Percentiles rank a stretch among this genome's conserved stretches.
Conservation (phyloP, 192 early-diverging fungal species). For the Spizellomyces punctatus region DNA sequence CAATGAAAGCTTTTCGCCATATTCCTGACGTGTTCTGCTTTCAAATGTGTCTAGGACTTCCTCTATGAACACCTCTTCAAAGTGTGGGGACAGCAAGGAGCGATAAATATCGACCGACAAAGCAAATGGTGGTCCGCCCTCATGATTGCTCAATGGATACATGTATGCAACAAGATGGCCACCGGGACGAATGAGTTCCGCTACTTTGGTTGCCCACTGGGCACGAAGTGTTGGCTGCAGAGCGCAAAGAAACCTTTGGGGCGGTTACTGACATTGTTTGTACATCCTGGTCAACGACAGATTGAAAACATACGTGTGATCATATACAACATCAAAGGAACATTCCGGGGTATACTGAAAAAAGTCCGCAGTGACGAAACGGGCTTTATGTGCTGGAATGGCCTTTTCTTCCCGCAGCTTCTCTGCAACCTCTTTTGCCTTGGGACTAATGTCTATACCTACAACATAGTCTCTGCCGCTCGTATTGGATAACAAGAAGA, state of each 20-base stretch:
- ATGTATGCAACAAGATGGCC: constrained; percentile 76
- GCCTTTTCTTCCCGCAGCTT: constrained; percentile 46
- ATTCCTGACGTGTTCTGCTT: not conserved
- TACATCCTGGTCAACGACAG: not conserved
- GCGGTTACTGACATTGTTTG: constrained; percentile 33
- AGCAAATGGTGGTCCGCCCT: constrained; percentile 72
- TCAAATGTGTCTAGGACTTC: constrained; percentile 12
- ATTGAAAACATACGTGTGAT: constrained; percentile 61
- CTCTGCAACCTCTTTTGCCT: constrained; percentile 38
- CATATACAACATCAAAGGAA: constrained; percentile 73
- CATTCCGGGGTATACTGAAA: constrained; percentile 54
- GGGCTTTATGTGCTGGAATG: constrained; percentile 42
- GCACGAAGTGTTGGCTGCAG: constrained; percentile 63
- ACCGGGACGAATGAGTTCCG: constrained; percentile 63
- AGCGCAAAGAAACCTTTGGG: constrained; percentile 70
- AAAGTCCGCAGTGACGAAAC: constrained; percentile 70
- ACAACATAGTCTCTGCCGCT: constrained; percentile 54
- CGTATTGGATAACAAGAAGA: constrained; percentile 66
- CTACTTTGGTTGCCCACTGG: constrained; percentile 67
- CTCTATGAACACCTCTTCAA: constrained; percentile 30
- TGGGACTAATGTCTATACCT: constrained; percentile 71
- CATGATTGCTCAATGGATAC: constrained; percentile 68
- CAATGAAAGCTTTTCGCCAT: constrained; percentile 15
- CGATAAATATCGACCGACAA: constrained; percentile 67
- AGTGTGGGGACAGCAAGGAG: constrained; percentile 18